phyloP scores from a whole-genome alignment of 2,329 filamentous ascomycete species.

The Monosporascus sp. region DNA sequence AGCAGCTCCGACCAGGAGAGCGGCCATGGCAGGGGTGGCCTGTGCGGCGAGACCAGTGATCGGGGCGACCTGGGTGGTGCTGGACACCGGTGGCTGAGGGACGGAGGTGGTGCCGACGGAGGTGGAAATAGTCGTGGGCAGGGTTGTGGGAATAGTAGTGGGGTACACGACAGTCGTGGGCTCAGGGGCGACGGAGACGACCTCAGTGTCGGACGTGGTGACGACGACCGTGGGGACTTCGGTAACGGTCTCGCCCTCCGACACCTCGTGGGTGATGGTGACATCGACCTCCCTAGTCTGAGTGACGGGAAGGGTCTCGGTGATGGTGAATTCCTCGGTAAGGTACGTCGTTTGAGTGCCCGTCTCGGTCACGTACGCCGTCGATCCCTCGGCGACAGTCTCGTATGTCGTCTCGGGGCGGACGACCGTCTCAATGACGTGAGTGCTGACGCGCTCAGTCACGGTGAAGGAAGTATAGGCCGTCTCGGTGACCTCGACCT shows the following conservation, averaged over 20 bases:
- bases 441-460: constrained; percentile 23
- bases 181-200: constrained; percentile 23
- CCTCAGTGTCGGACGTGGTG: constrained; percentile 26
- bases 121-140: constrained; percentile 9
- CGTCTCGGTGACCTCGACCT: constrained; percentile 24
- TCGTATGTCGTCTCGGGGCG: constrained; percentile 35
- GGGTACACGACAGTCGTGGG: constrained; percentile 10
- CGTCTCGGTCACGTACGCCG: constrained; percentile 37
- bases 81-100: constrained; percentile 1
- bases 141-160: constrained; percentile 4
- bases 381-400: constrained; percentile 37
- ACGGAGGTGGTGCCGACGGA: constrained; percentile 9
- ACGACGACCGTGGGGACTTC: constrained; percentile 26
- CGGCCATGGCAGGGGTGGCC: constrained; percentile 17
- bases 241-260: constrained; percentile 28
- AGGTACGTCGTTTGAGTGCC: constrained; percentile 34
- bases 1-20: constrained; percentile 21
- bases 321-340: constrained; percentile 32
- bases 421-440: constrained; percentile 32
- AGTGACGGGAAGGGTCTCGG: constrained; percentile 36
- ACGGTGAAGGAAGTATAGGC: constrained; percentile 28
- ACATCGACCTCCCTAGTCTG: constrained; percentile 32
- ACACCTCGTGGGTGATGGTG: constrained; percentile 35
- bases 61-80: not conserved
- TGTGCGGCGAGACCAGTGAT: constrained; percentile 13